Conservation (phyloP, 495 filamentous ascomycete genomes). For the Filosporella fistucella region DNA sequence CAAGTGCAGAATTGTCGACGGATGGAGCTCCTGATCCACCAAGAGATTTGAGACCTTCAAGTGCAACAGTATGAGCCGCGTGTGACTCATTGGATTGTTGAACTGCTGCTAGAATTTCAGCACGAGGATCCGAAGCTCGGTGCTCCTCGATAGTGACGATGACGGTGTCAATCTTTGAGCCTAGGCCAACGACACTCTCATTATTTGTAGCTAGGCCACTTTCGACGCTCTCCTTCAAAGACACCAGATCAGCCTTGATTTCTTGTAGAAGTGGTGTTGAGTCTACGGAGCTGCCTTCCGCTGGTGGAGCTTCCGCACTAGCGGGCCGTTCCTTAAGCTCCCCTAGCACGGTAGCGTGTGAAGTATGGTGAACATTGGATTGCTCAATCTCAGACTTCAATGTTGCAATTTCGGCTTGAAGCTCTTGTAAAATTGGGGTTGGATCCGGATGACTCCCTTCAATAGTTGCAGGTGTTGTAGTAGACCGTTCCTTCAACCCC, state of each 20-base stretch:
- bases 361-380: constrained; percentile 15
- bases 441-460: not conserved
- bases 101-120: constrained; percentile 21
- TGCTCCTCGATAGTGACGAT: constrained; percentile 13
- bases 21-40: not conserved
- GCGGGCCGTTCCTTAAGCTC: constrained; percentile 8
- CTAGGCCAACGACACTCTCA: constrained; percentile 12
- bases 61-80: constrained; percentile 9
- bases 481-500: constrained; percentile 19
- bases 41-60: constrained; percentile 7
- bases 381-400: no score
- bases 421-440: constrained; percentile 4
- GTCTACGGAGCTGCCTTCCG: no score
- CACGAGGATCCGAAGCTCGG: constrained; percentile 11
- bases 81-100: constrained; percentile 22
- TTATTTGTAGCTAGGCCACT: constrained; percentile 14
- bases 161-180: constrained; percentile 17
- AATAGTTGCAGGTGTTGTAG: not conserved
- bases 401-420: no score
- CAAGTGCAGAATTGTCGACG: constrained; percentile 2
- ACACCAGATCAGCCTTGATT: constrained; percentile 14
- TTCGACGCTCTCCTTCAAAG: constrained; percentile 18
- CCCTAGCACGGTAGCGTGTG: constrained; percentile 5
- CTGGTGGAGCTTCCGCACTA: not conserved
- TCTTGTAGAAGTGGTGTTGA: no score